These are phyloP conservation scores for Ogataea salicorniae DNA, from an alignment of 805 yeast species.

Conservation along the genomic window DNA sequence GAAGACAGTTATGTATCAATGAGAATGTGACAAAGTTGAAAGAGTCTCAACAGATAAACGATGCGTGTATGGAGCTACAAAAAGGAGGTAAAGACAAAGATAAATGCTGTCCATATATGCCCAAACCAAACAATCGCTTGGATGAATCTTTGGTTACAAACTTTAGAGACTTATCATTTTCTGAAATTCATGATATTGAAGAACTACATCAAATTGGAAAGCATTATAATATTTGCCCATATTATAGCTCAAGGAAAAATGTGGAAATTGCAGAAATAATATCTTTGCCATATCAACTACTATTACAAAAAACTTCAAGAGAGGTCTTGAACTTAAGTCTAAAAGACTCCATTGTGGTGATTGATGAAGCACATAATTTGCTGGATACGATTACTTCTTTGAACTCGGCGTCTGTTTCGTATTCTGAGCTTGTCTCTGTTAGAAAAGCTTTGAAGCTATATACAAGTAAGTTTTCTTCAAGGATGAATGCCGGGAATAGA, in stretches of 20 bases:
- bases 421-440: conserved; percentile 42
- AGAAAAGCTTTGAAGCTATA: conserved; percentile 49
- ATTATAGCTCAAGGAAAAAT: conserved; percentile 64
- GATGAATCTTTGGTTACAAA: conserved; percentile 31
- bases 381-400: conserved; percentile 70
- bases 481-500: conserved; percentile 67
- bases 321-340: conserved; percentile 53
- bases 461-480: conserved; percentile 51
- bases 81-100: conserved; percentile 22
- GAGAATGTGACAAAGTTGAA: conserved; percentile 47
- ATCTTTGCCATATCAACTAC: conserved; percentile 79
- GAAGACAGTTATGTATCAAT: conserved; percentile 81
- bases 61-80: conserved; percentile 73
- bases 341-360: conserved; percentile 61
- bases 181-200: conserved; percentile 70
- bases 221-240: conserved; percentile 64
- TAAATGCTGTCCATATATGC: conserved; percentile 38
- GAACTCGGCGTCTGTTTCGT: conserved; percentile 55
- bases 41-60: conserved; percentile 59
- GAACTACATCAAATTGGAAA: conserved; percentile 63
- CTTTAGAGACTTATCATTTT: conserved; percentile 51
- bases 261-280: conserved; percentile 62
- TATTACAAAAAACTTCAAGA: conserved; percentile 59
- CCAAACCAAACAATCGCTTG: conserved; percentile 29
- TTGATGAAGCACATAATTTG: conserved; percentile 92